Conservation (phyloP, 345 rosid genomes). For the Gossypium rotundifolium region DNA sequence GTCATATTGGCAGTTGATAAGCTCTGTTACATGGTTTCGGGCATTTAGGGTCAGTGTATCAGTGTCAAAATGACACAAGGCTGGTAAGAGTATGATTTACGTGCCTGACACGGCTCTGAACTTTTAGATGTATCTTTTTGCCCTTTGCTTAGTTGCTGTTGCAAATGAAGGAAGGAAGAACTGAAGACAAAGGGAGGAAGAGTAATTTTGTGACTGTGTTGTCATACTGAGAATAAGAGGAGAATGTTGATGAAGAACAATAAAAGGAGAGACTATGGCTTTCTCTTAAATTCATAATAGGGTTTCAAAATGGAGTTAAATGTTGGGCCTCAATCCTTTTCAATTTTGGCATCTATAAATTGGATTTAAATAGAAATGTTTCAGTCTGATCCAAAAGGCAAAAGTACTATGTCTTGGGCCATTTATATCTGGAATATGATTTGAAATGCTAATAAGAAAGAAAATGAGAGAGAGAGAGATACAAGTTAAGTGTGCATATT, state of each 20-base stretch:
- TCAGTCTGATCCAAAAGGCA: neutral
- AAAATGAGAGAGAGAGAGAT: neutral
- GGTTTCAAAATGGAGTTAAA: neutral
- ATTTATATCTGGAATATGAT: neutral
- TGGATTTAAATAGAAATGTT: neutral
- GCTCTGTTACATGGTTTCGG: neutral
- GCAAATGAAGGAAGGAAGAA: neutral
- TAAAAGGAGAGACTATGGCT: neutral
- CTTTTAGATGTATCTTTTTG: neutral
- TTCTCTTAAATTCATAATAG: neutral
- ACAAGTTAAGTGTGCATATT: neutral
- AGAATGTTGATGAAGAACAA: neutral
- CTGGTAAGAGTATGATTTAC: neutral
- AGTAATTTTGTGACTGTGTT: neutral
- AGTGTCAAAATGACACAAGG: neutral
- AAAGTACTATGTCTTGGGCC: neutral
- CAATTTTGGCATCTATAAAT: neutral
- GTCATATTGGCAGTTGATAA: neutral
- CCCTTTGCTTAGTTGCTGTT: neutral
- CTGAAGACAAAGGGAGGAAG: neutral
- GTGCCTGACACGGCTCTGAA: neutral
- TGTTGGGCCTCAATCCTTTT: neutral
- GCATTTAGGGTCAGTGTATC: neutral
- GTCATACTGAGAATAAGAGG: neutral
- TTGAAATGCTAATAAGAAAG: neutral